phyloP scores from a whole-genome alignment of 2,329 filamentous ascomycete species.

The Ophiocordyceps camponoti-saundersi region DNA sequence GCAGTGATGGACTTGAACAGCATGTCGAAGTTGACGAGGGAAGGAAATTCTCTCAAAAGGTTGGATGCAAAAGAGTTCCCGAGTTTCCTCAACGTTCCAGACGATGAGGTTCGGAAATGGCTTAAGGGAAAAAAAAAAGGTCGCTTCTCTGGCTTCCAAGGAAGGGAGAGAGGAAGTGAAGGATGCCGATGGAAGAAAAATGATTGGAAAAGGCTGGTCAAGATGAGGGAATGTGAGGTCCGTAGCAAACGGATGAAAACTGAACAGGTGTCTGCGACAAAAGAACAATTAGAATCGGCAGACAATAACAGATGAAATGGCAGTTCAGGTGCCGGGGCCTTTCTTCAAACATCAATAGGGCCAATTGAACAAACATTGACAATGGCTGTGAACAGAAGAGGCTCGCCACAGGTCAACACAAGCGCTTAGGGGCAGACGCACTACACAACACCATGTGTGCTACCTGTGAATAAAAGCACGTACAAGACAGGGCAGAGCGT shows the following conservation, averaged over 20 bases:
- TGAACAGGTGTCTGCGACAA: background rate
- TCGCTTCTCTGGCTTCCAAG: too few species aligned
- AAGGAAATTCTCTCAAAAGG: too few species aligned
- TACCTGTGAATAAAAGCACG: too few species aligned
- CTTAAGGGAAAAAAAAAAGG: background rate
- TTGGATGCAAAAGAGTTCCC: background rate
- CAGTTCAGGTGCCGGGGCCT: background rate
- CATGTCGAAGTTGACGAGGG: conserved; percentile 24
- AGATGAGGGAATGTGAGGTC: background rate
- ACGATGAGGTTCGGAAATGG: conserved; percentile 7
- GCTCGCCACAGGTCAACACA: background rate
- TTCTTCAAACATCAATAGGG: background rate
- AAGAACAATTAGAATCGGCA: background rate
- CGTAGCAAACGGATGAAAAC: background rate
- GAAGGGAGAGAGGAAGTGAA: background rate
- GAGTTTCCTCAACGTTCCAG: conserved; percentile 12
- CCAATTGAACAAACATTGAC: background rate
- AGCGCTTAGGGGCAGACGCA: background rate
- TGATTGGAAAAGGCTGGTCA: conserved; percentile 8
- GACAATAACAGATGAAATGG: background rate
- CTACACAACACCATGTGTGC: background rate
- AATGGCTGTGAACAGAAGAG: background rate
- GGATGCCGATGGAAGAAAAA: background rate
- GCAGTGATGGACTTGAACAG: conserved; percentile 29
- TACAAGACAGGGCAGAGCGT: too few species aligned